Conservation (phyloP, 2,329 filamentous ascomycete genomes). For the Aspergillus amoenus region DNA sequence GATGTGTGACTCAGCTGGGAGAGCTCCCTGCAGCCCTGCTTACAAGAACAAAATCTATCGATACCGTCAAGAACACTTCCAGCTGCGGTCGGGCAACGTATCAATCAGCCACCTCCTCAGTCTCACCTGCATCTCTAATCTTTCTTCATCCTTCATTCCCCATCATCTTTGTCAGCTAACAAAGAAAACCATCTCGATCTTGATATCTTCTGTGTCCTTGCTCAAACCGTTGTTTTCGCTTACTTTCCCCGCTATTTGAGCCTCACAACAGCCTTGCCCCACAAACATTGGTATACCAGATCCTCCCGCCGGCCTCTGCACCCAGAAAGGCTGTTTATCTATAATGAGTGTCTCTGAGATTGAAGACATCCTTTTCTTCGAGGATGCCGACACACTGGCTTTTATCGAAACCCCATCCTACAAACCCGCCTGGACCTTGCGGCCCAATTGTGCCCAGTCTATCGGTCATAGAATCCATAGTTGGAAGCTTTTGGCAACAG, state of each 20-base stretch:
- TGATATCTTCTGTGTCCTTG: background rate
- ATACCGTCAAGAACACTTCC: too few relatives aligned
- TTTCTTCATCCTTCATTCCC: background rate
- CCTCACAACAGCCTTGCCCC: background rate
- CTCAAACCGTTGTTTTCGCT: background rate
- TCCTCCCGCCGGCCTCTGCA: background rate
- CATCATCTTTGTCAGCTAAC: background rate
- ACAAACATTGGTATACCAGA: background rate
- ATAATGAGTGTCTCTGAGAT: background rate
- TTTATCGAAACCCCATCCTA: conserved; percentile 36
- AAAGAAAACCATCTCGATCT: background rate
- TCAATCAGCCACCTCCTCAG: background rate
- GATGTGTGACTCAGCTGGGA: too few relatives aligned
- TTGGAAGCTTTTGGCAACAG: conserved; percentile 28
- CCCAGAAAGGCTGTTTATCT: background rate
- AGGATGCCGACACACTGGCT: conserved; percentile 38
- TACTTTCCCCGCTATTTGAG: background rate
- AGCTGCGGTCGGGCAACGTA: too few relatives aligned
- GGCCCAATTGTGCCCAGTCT: conserved; percentile 15
- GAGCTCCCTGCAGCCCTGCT: too few relatives aligned
- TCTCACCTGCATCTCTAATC: background rate
- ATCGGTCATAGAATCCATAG: conserved; percentile 37
- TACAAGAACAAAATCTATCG: too few relatives aligned
- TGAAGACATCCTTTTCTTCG: conserved; percentile 8
- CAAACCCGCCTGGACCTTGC: conserved; percentile 10